A percentile compares a stretch with the other conserved stretches of the same genome.
Evolutionary conservation across 257 asterid species (phyloP).

Genomic region (Forsythia suspensa): DNA sequence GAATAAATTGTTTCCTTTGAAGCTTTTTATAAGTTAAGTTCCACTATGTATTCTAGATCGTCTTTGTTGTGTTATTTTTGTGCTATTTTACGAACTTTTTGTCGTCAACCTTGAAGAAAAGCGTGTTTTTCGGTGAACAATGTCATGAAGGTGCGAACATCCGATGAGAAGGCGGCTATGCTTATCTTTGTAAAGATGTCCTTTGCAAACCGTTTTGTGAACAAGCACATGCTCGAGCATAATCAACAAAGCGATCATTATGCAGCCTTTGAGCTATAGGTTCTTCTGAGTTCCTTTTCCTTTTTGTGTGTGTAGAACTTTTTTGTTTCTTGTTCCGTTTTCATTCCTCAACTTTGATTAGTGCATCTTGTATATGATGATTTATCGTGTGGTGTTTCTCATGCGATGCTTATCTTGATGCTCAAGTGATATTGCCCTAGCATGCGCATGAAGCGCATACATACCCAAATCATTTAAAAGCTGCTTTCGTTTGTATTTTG

Average conservation of each 20-base stretch:
- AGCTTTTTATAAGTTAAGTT: too few species aligned
- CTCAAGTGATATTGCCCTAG: constrained; percentile 55
- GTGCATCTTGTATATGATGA: constrained; percentile 52
- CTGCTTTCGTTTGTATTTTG: too few species aligned
- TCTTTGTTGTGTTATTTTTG: not conserved
- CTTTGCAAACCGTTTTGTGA: constrained; percentile 89
- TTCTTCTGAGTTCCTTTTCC: constrained; percentile 1
- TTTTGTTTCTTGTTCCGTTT: not conserved
- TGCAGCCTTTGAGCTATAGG: constrained; percentile 90
- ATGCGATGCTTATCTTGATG: constrained; percentile 86
- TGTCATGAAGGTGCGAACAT: constrained; percentile 59
- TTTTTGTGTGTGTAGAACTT: too few species aligned
- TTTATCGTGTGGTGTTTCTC: constrained; percentile 95
- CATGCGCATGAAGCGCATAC: constrained; percentile 81
- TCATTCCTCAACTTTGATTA: not conserved
- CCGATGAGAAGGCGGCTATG: constrained; percentile 83
- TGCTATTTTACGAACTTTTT: not conserved
- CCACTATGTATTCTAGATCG: not conserved
- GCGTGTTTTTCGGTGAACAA: not conserved
- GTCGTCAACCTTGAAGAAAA: not conserved
- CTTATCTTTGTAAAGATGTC: constrained; percentile 77
- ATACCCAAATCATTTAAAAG: too few species aligned
- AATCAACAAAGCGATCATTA: constrained; percentile 48
- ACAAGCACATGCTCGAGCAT: constrained; percentile 93
- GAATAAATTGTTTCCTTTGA: not conserved